These are phyloP conservation scores for Hymenoscyphus salicellus DNA, from an alignment of 2,329 filamentous ascomycete genomes.

Conservation along the genomic window DNA sequence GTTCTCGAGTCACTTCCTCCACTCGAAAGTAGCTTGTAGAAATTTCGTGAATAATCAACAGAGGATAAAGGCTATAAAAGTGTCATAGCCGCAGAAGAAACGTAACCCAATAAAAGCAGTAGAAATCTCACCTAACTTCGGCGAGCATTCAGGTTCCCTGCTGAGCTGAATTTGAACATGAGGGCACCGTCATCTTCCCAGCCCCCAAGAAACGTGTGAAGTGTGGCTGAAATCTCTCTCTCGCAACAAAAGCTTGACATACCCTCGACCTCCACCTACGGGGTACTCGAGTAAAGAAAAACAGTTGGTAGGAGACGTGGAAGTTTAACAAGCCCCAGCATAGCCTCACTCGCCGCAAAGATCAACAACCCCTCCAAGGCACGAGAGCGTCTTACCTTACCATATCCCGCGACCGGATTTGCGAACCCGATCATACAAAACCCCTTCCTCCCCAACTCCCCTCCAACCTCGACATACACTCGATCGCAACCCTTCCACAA, in stretches of 20 bases:
- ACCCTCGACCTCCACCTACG: no score
- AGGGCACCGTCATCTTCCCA: not conserved
- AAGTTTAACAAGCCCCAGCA: not conserved
- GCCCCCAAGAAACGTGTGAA: not conserved
- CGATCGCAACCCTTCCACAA: not conserved
- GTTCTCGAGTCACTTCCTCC: not conserved
- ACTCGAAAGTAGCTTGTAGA: not conserved
- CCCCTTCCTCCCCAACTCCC: not conserved
- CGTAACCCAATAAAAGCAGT: no score
- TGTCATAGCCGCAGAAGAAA: not conserved
- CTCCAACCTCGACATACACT: not conserved
- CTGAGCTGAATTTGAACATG: not conserved
- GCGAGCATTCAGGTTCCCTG: not conserved
- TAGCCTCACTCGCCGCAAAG: not conserved
- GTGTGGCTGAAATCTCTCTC: not conserved
- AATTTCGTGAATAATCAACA: not conserved
- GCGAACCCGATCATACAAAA: not conserved
- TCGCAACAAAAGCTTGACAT: not conserved
- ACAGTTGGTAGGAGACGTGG: not conserved
- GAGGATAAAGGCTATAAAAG: not conserved
- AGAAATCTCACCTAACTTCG: not conserved
- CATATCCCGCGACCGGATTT: not conserved
- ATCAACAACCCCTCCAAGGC: not conserved
- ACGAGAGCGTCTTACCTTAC: conserved; percentile 2
- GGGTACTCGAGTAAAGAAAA: no score